Conservation (phyloP, 768 basidiomycete genomes). For the Macrolepiota dolichaula region DNA sequence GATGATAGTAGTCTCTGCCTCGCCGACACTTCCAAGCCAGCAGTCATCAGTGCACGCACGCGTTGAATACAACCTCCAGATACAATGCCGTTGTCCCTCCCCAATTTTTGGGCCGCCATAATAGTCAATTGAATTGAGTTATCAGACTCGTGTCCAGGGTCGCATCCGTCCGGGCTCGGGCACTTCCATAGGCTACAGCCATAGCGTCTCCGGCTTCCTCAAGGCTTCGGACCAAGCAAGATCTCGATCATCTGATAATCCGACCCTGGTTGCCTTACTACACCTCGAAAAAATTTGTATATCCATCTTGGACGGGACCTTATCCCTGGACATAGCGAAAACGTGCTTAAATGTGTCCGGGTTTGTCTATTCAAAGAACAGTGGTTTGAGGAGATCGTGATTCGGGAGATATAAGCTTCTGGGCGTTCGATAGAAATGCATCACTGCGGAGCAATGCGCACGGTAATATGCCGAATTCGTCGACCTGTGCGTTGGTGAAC, state of each 20-base stretch:
- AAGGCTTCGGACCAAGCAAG: not conserved
- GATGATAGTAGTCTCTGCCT: not conserved
- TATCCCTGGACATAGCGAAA: not conserved
- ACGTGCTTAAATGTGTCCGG: not conserved
- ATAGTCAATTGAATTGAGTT: not conserved
- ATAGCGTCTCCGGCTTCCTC: not conserved
- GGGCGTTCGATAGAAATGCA: not conserved
- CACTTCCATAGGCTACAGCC: not conserved
- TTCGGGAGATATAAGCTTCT: not conserved
- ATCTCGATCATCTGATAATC: not conserved
- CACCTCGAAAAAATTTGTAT: not conserved
- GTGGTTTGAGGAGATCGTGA: not conserved
- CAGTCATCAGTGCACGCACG: not conserved
- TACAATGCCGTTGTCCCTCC: slow-evolving; percentile 8
- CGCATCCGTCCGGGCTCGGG: not conserved
- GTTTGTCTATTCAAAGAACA: not conserved
- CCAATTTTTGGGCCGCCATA: not conserved
- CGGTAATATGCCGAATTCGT: not conserved
- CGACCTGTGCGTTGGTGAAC: not conserved
- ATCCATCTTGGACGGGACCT: not conserved
- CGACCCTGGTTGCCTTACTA: slow-evolving; percentile 2
- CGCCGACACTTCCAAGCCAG: not conserved
- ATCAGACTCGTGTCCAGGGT: slow-evolving; percentile 10
- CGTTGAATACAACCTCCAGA: not conserved
- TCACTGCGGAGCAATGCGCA: not conserved